Evolutionary conservation across 331 rosid species (phyloP), one percentile per base, ranked within the genome.

Genomic region (Pyrus hybrid): DNA sequence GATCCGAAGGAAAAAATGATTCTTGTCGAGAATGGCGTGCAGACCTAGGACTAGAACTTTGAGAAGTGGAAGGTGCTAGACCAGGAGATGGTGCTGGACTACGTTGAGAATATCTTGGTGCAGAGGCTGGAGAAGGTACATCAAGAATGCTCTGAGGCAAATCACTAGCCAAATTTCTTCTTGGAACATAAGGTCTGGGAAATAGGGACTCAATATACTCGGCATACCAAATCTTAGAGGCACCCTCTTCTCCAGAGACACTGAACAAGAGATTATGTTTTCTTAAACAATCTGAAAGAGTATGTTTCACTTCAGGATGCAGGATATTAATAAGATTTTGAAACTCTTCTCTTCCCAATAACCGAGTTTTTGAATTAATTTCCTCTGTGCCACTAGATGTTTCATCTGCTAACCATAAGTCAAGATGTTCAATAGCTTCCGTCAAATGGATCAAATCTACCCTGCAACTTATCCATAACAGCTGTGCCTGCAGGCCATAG

Each of bases 231-330:
- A 74, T 69, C 79, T 85, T 84, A 35, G 89, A 85, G 63, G 78
- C 74, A 76, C 51, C 79, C 65, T 87, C 91, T 85, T 84, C 89
- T 68, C 82, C 87, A 32, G 87, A 85, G 58, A 80, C 76, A 28
- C 28, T 82, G 63, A 86, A 69, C 11, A 72, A 77, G 43, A 77
- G 47, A 74, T 28, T 65, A 63, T 76, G 85, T 76, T 77, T 85
- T 77, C 88, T 85, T 80, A 92, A 79, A 81, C 99, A 95, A 64
- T 79, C 84, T 68, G 91, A 65, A 86, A 89, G 84, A 21, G 67
- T 72, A 82, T 78, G 86, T 83, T 87, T 84, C 81, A 90, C 81
- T 70, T 77, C 87, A 37, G 90, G 86, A 82, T 79, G 82, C 68
- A 84, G 83, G 47, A 84, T 35, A 51, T 68, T 77, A 25, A 88